Evolutionary conservation across 2,329 filamentous ascomycete genomes (phyloP).

Genomic region (Colletotrichum viniferum): DNA sequence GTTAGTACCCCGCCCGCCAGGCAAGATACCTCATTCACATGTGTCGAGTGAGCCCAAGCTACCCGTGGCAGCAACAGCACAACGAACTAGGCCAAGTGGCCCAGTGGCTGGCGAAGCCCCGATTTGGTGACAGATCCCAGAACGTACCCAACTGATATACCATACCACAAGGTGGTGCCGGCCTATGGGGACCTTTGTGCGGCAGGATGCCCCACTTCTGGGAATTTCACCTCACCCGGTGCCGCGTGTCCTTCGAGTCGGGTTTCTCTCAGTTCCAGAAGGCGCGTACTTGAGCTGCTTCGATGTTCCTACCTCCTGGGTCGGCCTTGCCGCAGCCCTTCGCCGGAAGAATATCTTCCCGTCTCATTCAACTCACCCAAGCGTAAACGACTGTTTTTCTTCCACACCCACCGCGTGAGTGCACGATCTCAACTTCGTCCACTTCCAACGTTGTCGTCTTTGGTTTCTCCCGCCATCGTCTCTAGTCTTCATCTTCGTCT

Average conservation of each 20-base stretch:
- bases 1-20: not conserved
- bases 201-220: not conserved
- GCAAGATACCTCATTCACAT: not conserved
- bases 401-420: not conserved
- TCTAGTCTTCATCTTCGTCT: no score
- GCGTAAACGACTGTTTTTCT: not conserved
- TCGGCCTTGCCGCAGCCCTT: no score
- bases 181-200: not conserved
- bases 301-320: no score
- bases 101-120: not conserved
- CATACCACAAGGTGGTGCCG: not conserved
- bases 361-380: not conserved
- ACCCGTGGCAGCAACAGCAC: not conserved
- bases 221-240: not conserved
- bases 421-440: no score
- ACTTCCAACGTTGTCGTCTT: no score
- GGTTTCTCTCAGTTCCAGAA: not conserved
- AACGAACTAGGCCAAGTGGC: not conserved
- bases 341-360: no score
- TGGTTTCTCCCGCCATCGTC: no score
- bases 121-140: not conserved
- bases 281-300: no score
- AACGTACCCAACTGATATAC: not conserved
- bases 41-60: not conserved
- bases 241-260: not conserved